Conservation (phyloP, 2,329 filamentous ascomycete genomes). For the Anisogramma anomala region DNA sequence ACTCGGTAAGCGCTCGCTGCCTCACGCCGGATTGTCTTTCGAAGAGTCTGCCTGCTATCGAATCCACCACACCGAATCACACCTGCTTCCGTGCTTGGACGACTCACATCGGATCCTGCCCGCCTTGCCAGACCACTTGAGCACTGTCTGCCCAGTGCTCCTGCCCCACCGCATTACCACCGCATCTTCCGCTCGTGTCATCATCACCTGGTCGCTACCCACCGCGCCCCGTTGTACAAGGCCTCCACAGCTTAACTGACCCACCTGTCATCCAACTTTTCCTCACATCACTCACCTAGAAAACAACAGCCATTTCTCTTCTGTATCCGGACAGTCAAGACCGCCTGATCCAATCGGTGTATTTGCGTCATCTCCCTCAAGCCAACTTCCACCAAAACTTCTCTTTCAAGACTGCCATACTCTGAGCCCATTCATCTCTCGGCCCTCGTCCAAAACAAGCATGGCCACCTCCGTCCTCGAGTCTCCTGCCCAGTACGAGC, state of each 20-base stretch:
- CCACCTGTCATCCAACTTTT: constrained; percentile 1
- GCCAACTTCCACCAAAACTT: not conserved
- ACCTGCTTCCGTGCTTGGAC: constrained; percentile 6
- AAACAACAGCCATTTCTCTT: constrained; percentile 2
- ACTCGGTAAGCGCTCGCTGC: constrained; percentile 9
- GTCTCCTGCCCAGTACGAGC: constrained; percentile 22
- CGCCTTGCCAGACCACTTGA: constrained; percentile 2
- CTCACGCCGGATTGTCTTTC: not conserved
- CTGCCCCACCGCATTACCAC: constrained; percentile 10
- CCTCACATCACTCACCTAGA: constrained; percentile 1
- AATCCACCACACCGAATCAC: not conserved
- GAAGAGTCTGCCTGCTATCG: too few species aligned
- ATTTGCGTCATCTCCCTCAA: not conserved
- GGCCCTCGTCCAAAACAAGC: not conserved
- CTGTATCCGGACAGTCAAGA: constrained; percentile 1
- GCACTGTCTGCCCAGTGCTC: constrained; percentile 9
- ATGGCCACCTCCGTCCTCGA: constrained; percentile 19
- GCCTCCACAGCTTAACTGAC: not conserved
- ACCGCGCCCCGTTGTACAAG: constrained; percentile 11
- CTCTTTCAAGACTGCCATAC: too few species aligned
- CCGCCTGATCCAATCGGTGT: not conserved
- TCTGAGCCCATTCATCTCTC: too few species aligned
- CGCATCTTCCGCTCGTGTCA: constrained; percentile 8
- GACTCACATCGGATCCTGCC: not conserved
- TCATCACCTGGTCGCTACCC: constrained; percentile 7